phyloP scores from a whole-genome alignment of 176 grass and related monocot genomes.

The Eleusine coracana region DNA sequence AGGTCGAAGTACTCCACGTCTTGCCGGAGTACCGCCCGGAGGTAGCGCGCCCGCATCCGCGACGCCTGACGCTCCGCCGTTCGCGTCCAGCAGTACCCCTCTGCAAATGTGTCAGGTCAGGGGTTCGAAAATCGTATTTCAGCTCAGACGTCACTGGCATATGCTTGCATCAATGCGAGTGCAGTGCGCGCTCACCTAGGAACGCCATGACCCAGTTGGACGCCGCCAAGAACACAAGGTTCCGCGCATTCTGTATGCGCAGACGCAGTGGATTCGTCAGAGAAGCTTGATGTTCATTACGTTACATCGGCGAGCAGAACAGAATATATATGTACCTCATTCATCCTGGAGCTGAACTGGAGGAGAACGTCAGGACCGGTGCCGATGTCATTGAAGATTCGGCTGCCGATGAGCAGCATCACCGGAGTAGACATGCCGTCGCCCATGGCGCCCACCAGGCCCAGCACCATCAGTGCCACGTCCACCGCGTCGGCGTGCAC shows the following conservation, averaged over 20 bases:
- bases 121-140: no score
- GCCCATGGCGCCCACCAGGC: constrained; percentile 73
- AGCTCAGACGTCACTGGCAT: no score
- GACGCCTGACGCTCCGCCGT: constrained; percentile 94
- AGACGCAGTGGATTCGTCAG: background rate
- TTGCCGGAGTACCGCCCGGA: constrained; percentile 82
- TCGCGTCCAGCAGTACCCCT: constrained; percentile 92
- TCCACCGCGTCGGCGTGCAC: constrained; percentile 77
- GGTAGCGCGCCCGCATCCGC: constrained; percentile 78
- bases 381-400: constrained; percentile 84
- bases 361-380: constrained; percentile 22
- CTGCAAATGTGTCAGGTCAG: constrained; percentile 18
- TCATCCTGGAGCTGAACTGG: constrained; percentile 62
- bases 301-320: background rate
- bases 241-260: constrained; percentile 57
- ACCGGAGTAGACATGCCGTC: constrained; percentile 72
- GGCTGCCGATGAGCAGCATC: constrained; percentile 79
- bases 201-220: background rate
- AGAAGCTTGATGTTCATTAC: background rate
- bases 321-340: constrained; percentile 37
- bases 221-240: background rate
- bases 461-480: constrained; percentile 63
- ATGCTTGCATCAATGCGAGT: no score
- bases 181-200: background rate
- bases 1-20: constrained; percentile 98